A percentile compares a stretch with the other conserved stretches of the same genome.
phyloP scores from a whole-genome alignment of 164 flowering plant species.

The Vitis rotundifolia region DNA sequence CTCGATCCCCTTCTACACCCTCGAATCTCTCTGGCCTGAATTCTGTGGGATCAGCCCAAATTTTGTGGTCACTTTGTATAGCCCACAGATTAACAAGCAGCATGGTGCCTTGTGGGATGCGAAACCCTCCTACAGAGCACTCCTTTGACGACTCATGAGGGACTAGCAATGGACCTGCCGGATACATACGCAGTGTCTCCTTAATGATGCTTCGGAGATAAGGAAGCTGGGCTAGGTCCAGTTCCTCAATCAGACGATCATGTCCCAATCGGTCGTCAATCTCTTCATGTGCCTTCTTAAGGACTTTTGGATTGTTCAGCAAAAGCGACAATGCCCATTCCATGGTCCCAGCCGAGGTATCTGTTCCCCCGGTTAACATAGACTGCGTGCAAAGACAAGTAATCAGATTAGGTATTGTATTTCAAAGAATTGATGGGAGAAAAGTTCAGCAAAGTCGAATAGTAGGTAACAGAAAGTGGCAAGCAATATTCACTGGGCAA shows the following conservation, averaged over 20 bases:
- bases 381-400: conserved; percentile 14
- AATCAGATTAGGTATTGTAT: not conserved
- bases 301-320: conserved; percentile 27
- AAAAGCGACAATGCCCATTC: conserved; percentile 52
- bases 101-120: conserved; percentile 38
- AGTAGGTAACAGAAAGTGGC: too few species aligned
- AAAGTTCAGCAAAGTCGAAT: too few species aligned
- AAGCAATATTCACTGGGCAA: too few species aligned
- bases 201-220: conserved; percentile 29
- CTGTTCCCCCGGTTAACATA: conserved; percentile 41
- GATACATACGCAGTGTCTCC: conserved; percentile 37
- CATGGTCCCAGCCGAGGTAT: conserved; percentile 40
- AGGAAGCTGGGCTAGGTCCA: conserved; percentile 31
- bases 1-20: conserved; percentile 16
- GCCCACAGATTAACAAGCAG: conserved; percentile 39
- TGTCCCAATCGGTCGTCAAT: conserved; percentile 22
- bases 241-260: conserved; percentile 28
- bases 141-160: conserved; percentile 41
- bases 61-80: conserved; percentile 30
- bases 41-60: conserved; percentile 29
- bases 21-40: conserved; percentile 42
- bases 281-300: conserved; percentile 25
- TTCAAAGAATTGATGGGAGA: too few species aligned
- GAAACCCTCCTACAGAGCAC: conserved; percentile 30
- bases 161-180: conserved; percentile 27